A percentile compares a stretch with the other conserved stretches of the same genome.
phyloP scores from a whole-genome alignment of 2,329 filamentous ascomycete species.

The Parastagonospora avenae region DNA sequence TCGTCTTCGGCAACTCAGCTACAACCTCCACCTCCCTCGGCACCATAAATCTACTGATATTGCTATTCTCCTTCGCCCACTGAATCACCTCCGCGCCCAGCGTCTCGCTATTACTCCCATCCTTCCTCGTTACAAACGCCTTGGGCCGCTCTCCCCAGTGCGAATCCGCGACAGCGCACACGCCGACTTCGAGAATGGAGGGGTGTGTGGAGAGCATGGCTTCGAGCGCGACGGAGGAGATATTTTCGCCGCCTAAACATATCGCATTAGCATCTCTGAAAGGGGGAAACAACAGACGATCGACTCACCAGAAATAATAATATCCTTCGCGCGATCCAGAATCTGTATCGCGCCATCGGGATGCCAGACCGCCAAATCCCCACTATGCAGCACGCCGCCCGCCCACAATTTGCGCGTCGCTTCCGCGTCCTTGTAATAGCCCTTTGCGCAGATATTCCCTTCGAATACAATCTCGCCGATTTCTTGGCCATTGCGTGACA shows the following conservation, averaged over 20 bases:
- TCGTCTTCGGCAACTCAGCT: conserved; percentile 91
- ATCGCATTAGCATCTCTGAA: neutral
- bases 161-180: conserved; percentile 83
- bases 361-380: conserved; percentile 93
- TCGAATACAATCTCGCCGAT: conserved; percentile 85
- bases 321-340: conserved; percentile 92
- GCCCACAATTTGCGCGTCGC: conserved; percentile 87
- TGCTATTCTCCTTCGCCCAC: conserved; percentile 82
- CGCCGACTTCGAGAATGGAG: conserved; percentile 86
- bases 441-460: conserved; percentile 90
- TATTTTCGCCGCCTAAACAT: conserved; percentile 86
- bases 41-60: conserved; percentile 91
- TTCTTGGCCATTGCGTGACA: conserved; percentile 71
- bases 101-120: conserved; percentile 55
- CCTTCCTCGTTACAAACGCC: conserved; percentile 83
- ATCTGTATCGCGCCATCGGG: conserved; percentile 90
- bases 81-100: conserved; percentile 74
- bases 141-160: conserved; percentile 98
- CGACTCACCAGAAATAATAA: conserved; percentile 85
- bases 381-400: conserved; percentile 85
- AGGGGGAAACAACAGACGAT: neutral
- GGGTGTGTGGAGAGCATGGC: conserved; percentile 87
- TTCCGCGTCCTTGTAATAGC: conserved; percentile 87
- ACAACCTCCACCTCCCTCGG: conserved; percentile 76
- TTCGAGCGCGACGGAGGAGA: conserved; percentile 91